phyloP scores from a whole-genome alignment of 345 rosid species.

The Aquilaria yunnanensis region DNA sequence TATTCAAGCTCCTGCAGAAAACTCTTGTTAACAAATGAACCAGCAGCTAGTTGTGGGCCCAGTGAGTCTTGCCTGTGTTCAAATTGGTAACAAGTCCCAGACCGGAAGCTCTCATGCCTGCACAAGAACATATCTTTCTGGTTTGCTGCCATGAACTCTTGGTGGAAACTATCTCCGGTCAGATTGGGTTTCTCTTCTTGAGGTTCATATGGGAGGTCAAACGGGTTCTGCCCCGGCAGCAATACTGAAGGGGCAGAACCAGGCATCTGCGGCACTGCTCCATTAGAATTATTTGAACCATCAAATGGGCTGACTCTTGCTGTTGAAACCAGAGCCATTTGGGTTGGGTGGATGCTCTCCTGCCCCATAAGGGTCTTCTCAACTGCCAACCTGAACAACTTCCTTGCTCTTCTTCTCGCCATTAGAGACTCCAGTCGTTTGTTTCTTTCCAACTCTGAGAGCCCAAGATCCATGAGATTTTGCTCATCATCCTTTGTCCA shows the following conservation, averaged over 20 bases:
- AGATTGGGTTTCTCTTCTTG: slow-evolving; percentile 73
- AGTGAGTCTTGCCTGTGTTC: slow-evolving; percentile 26
- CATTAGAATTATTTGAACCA: too few relatives aligned
- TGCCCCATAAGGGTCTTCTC: slow-evolving; percentile 35
- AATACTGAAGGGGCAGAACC: slow-evolving; percentile 85
- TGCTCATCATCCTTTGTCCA: slow-evolving; percentile 86
- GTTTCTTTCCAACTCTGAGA: slow-evolving; percentile 78
- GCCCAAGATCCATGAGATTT: slow-evolving; percentile 81
- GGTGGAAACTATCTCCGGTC: slow-evolving; percentile 53
- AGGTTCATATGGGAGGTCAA: slow-evolving; percentile 84
- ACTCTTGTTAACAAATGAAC: slow-evolving; percentile 10
- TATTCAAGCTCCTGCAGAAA: slow-evolving; percentile 5
- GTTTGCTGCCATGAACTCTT: slow-evolving; percentile 44
- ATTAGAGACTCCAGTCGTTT: slow-evolving; percentile 73
- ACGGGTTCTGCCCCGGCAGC: slow-evolving; percentile 59
- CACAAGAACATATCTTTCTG: slow-evolving; percentile 52
- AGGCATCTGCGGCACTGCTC: slow-evolving; percentile 27
- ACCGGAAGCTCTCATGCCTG: slow-evolving; percentile 69
- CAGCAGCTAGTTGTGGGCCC: not conserved
- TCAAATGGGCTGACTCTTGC: slow-evolving; percentile 35
- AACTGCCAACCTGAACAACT: slow-evolving; percentile 32
- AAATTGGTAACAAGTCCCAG: slow-evolving; percentile 13
- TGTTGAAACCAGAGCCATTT: slow-evolving; percentile 37
- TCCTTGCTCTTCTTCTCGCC: slow-evolving; percentile 59
- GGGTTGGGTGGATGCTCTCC: slow-evolving; percentile 20